phyloP scores from a whole-genome alignment of 129 eudicot species.

The Erigeron canadensis region DNA sequence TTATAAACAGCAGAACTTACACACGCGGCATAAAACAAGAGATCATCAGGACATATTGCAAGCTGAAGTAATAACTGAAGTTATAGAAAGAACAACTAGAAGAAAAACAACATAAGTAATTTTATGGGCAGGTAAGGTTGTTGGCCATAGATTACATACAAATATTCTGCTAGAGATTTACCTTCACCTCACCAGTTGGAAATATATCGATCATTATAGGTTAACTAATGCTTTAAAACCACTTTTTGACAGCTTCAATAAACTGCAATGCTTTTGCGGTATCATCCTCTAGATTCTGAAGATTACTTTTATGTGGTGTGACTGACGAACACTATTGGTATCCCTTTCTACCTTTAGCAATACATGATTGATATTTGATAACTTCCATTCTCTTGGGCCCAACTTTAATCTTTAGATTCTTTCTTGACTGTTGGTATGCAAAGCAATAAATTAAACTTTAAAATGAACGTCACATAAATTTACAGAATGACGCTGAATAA shows the following conservation, averaged over 20 bases:
- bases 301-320: slow-evolving; percentile 38
- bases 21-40: not conserved
- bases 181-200: slow-evolving; percentile 47
- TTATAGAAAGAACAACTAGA: not conserved
- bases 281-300: slow-evolving; percentile 42
- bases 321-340: slow-evolving; percentile 33
- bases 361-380: slow-evolving; percentile 33
- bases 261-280: slow-evolving; percentile 47
- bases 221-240: slow-evolving; percentile 51
- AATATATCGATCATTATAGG: slow-evolving; percentile 31
- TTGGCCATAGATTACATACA: slow-evolving; percentile 24
- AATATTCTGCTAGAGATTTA: slow-evolving; percentile 30
- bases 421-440: slow-evolving; percentile 63
- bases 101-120: not conserved
- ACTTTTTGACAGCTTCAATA: slow-evolving; percentile 39
- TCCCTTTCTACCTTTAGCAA: slow-evolving; percentile 42
- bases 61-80: no score
- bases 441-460: slow-evolving; percentile 46
- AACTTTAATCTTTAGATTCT: slow-evolving; percentile 54
- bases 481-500: not conserved
- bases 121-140: slow-evolving; percentile 13
- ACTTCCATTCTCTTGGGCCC: slow-evolving; percentile 44
- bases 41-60: slow-evolving; percentile 1
- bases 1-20: not conserved
- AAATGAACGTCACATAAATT: slow-evolving; percentile 19